Base-by-base conservation (phyloP, 257 asterid genomes). In the Gentiana macrophylla region DNA sequence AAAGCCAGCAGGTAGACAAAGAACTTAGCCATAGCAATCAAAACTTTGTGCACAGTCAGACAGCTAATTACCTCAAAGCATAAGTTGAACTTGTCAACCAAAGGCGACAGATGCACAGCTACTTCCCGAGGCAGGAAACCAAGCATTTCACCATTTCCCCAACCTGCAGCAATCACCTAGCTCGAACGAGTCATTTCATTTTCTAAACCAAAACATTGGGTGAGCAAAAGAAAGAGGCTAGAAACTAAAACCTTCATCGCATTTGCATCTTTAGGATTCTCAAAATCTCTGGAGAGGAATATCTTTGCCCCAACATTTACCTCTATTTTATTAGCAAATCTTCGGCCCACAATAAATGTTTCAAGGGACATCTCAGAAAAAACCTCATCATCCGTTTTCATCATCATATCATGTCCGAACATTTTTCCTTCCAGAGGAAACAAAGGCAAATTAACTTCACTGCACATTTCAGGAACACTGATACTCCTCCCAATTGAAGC, bases 101-200 rank as follows among this genome's bases (percentile, higher is more conserved):
- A 58, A 74, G 96, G 92, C 55, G 97, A 81, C 55, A 91, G 67
- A 66, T 69, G 70, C 47, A 73, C 89, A 54, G 97, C 93, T 65
- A 91, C 68, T 63, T 81, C 93, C 65, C 91, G 80, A 3, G 95
- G 97, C 51, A 91, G 70, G 72, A 83, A 91, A 62, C 98, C 98
- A 66, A 91, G 70, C 62, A 75, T 63, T 63, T 72, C 68, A 66
- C 70, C 77, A 47, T 55, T 47, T 63, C 66, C 94, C 53, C 61
- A 52, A 64, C 81, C 90, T 60, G 74, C 79, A 66, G 66, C 66
- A 70, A 78, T 73, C 61, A 91, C 97, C 97, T 91, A 81, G 34
- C 73, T 50, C 6, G 59, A 61, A 57, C 54, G 56, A 53, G 68
- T 38, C 66, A 49, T 37, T 50, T 65, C 37, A 43, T 59, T 48